Conservation (phyloP, 1,284 basidiomycete genomes). For the Cutaneotrichosporon curvatum region DNA sequence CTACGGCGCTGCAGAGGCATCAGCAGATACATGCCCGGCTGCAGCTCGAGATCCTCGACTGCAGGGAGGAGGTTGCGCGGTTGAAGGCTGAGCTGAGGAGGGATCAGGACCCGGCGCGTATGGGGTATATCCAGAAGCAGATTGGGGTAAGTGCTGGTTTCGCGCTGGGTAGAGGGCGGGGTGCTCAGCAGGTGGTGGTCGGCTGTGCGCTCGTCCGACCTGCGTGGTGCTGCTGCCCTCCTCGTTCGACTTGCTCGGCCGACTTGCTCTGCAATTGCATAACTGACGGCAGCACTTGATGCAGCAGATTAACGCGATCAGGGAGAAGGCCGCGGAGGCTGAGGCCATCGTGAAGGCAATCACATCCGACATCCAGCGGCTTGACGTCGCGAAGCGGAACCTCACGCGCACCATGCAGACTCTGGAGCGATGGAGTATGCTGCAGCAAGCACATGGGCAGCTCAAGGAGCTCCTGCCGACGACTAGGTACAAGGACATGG, state of each 20-base stretch:
- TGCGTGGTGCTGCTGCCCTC: too few species aligned
- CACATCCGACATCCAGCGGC: slow-evolving; percentile 90
- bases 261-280: too few species aligned
- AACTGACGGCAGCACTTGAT: slow-evolving; percentile 64
- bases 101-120: slow-evolving; percentile 73
- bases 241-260: too few species aligned
- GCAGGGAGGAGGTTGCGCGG: slow-evolving; percentile 58
- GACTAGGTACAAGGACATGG: slow-evolving; percentile 73
- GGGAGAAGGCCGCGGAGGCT: slow-evolving; percentile 90
- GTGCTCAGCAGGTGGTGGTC: background rate
- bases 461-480: slow-evolving; percentile 69
- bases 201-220: background rate
- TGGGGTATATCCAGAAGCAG: slow-evolving; percentile 85
- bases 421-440: slow-evolving; percentile 85
- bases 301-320: slow-evolving; percentile 84
- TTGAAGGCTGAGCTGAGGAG: slow-evolving; percentile 61
- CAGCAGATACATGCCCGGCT: slow-evolving; percentile 38
- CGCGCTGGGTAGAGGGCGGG: background rate
- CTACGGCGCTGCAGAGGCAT: slow-evolving; percentile 29
- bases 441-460: slow-evolving; percentile 76
- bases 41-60: slow-evolving; percentile 39
- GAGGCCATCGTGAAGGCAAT: slow-evolving; percentile 93
- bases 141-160: slow-evolving; percentile 63
- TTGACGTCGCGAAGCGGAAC: slow-evolving; percentile 93
- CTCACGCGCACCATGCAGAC: slow-evolving; percentile 82